Evolutionary conservation across 129 eudicot genomes (phyloP), one percentile per base, ranked within the genome.

Genomic region (Calendula officinalis): DNA sequence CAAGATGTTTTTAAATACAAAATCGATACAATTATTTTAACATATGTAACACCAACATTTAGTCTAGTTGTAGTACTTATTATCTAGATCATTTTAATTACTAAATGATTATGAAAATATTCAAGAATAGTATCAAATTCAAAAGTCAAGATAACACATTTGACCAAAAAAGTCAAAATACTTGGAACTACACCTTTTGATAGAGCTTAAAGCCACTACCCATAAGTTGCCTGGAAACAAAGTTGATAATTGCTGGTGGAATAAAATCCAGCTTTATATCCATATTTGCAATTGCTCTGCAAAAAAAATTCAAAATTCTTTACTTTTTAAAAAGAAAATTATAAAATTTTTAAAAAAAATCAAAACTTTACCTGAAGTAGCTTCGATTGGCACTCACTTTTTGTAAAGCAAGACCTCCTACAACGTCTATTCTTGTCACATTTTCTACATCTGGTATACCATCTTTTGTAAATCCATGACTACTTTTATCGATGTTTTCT

Each of bases 141-240:
- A 6, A 61, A 53, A 15, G 51, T 43, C 5, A 17, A 51, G 50
- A 41, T 27, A 15, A 15, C 32, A 40, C 46, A 49, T 22, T 70
- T 60, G 68, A 70, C 61, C 50, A 40, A 14, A 33, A 62, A 71
- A 50, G 56, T 71, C 69, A 62, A 50, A 61, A n/a, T 47, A 40
- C 30, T 62, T 72, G 66, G 74, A 55, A 65, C 51, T 66, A 64
- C 68, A 92, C 99, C 96, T 92, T 92, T 78, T 92, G 79, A 76
- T 81, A 92, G 78, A 88, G 94, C 90, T 78, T 88, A 89, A 92
- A 92, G 55, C 96, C 96, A 76, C 89, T 85, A 52, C 99, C 99
- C 70, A 92, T 73, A 69, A 92, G 77, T 81, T 92, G 99, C 75
- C 99, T 82, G n/a, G 99, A 77, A 62, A 88, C 64, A 45, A 92